A percentile compares a stretch with the other conserved stretches of the same genome.
These are phyloP conservation scores for Heterobasidion occidentale DNA, from an alignment of 1,284 basidiomycete genomes.

Conservation along the genomic window DNA sequence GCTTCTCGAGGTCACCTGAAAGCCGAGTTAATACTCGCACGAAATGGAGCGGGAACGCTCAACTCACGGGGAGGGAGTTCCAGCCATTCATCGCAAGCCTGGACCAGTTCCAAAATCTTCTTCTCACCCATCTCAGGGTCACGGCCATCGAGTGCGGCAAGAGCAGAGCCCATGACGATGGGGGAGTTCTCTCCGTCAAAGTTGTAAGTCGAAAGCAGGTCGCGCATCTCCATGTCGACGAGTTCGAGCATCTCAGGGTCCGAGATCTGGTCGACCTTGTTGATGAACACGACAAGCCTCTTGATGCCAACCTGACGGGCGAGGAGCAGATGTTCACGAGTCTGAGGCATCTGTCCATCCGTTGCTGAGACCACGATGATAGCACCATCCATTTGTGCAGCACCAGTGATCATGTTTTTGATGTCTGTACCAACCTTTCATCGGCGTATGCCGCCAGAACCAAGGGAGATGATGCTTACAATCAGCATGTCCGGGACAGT, in stretches of 20 bases:
- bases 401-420: conserved; percentile 99
- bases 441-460: background rate
- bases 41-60: background rate
- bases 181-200: conserved; percentile 98
- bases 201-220: conserved; percentile 88
- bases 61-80: conserved; percentile 84
- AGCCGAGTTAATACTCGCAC: background rate
- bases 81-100: conserved; percentile 92
- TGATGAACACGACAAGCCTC: conserved; percentile 98
- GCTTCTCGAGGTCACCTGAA: conserved; percentile 91
- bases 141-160: conserved; percentile 89
- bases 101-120: conserved; percentile 83
- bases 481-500: conserved; percentile 95
- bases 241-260: conserved; percentile 99
- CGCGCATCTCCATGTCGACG: conserved; percentile 99
- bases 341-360: conserved; percentile 99
- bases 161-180: conserved; percentile 93
- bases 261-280: conserved; percentile 96
- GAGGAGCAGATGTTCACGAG: conserved; percentile 94
- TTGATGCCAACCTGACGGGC: conserved; percentile 99
- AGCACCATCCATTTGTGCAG: conserved; percentile 97
- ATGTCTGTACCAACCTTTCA: conserved; percentile 48
- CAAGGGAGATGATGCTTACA: conserved; percentile 41
- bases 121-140: conserved; percentile 73
- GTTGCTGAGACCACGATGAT: conserved; percentile 98